A percentile compares a stretch with the other conserved stretches of the same genome.
phyloP scores from a whole-genome alignment of 1,284 basidiomycete genomes.

The Puccinia brachypodii region DNA sequence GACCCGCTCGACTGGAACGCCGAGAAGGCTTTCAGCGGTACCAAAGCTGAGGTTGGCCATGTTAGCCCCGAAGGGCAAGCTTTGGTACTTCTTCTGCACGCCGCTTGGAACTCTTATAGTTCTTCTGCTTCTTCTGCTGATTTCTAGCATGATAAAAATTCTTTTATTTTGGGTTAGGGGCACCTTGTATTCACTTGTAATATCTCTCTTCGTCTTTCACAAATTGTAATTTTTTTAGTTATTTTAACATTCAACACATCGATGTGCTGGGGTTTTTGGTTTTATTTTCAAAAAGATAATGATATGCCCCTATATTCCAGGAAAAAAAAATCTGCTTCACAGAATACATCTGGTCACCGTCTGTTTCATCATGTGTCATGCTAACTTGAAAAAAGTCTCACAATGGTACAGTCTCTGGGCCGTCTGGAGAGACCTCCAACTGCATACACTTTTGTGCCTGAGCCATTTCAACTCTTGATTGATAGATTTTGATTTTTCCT shows the following conservation, averaged over 20 bases:
- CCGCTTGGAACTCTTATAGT: slow-evolving; percentile 20
- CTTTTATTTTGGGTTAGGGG: background rate
- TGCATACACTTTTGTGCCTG: too few relatives aligned
- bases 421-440: too few relatives aligned
- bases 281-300: too few relatives aligned
- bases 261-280: too few relatives aligned
- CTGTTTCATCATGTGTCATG: too few relatives aligned
- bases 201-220: background rate
- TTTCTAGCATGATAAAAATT: background rate
- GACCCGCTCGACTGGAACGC: slow-evolving; percentile 65
- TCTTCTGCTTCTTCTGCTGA: background rate
- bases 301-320: too few relatives aligned
- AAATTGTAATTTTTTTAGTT: background rate
- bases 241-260: background rate
- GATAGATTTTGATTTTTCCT: too few relatives aligned
- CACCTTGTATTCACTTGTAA: background rate
- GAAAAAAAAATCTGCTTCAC: too few relatives aligned
- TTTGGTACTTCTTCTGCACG: slow-evolving; percentile 66
- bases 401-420: too few relatives aligned
- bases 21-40: slow-evolving; percentile 58
- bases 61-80: slow-evolving; percentile 65
- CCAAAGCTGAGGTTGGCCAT: background rate
- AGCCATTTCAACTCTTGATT: too few relatives aligned
- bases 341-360: too few relatives aligned
- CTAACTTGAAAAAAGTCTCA: too few relatives aligned